These are phyloP conservation scores for Alternaria angustiovoidea DNA, from an alignment of 2,329 filamentous ascomycete genomes.

Conservation along the genomic window DNA sequence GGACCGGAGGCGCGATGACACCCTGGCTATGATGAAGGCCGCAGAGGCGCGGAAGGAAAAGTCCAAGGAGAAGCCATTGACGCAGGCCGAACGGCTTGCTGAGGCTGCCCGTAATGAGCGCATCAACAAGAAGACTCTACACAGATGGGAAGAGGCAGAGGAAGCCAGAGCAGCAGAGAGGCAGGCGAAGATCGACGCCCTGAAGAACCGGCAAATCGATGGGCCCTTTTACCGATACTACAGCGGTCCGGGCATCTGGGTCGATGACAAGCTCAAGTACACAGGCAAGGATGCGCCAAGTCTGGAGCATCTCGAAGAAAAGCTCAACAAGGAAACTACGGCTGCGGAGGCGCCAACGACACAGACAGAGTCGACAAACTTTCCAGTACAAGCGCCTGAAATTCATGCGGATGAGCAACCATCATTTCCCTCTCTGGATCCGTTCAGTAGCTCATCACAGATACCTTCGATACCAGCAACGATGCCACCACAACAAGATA, in stretches of 20 bases:
- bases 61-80: slow-evolving; percentile 80
- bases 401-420: slow-evolving; percentile 8
- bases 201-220: slow-evolving; percentile 85
- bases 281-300: slow-evolving; percentile 62
- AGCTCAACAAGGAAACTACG: slow-evolving; percentile 42
- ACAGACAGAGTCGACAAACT: slow-evolving; percentile 14
- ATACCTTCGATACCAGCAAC: slow-evolving; percentile 26
- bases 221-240: slow-evolving; percentile 91
- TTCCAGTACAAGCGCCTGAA: not conserved
- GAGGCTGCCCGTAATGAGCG: slow-evolving; percentile 86
- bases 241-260: slow-evolving; percentile 88
- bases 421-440: slow-evolving; percentile 8
- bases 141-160: slow-evolving; percentile 93
- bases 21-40: slow-evolving; percentile 70
- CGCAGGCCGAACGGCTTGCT: slow-evolving; percentile 82
- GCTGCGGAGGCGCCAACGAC: slow-evolving; percentile 14
- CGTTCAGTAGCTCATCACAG: slow-evolving; percentile 19
- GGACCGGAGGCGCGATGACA: slow-evolving; percentile 74
- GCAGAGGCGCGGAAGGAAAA: slow-evolving; percentile 72
- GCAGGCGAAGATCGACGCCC: slow-evolving; percentile 80
- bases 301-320: slow-evolving; percentile 49
- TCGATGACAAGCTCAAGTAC: slow-evolving; percentile 75
- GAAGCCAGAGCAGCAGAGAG: slow-evolving; percentile 86
- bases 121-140: slow-evolving; percentile 87
- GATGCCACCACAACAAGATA: slow-evolving; percentile 24